Percentiles rank a stretch among this genome's conserved stretches.
These are phyloP conservation scores for Dictyostelium discoideum DNA, from an alignment of 78 protist species.

Conservation along the genomic window dicty_2.7 NC_007090.3:4630001-4630500, in stretches of 20 bases:
- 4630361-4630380: not conserved
- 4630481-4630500: not conserved
- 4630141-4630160: no score
- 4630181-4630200: no score
- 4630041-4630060: constrained; percentile 77
- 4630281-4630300: not conserved
- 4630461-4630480: not conserved
- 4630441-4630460: no score
- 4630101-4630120: not conserved
- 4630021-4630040: constrained; percentile 65
- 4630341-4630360: no score
- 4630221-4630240: no score
- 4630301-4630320: no score
- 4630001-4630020: constrained; percentile 65
- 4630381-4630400: not conserved
- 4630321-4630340: no score
- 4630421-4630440: not conserved
- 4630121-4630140: not conserved
- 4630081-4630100: no score
- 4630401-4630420: not conserved
- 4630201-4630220: no score
- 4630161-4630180: no score
- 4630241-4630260: not conserved
- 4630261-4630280: not conserved
- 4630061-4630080: constrained; percentile 8